These are phyloP conservation scores for Debaryomycetaceae sp. DNA, from an alignment of 1,139 yeast species.

Conservation along the genomic window DNA sequence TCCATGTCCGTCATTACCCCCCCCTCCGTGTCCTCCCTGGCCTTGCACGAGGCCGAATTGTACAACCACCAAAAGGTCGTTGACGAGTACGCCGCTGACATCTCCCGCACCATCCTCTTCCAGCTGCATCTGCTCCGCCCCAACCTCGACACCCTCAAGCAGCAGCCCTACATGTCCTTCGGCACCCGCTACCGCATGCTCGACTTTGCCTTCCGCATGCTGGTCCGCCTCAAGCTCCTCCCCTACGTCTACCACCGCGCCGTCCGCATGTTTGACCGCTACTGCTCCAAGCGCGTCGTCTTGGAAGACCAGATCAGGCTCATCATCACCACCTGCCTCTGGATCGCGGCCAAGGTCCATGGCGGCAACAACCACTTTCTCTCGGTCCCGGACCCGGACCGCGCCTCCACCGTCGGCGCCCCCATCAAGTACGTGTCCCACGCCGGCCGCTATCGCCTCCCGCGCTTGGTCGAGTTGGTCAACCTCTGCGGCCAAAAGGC, in stretches of 20 bases:
- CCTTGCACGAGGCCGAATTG: slow-evolving; percentile 40
- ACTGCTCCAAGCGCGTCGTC: slow-evolving; percentile 54
- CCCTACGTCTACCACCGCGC: slow-evolving; percentile 52
- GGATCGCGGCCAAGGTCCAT: slow-evolving; percentile 54
- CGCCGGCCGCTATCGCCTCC: slow-evolving; percentile 41
- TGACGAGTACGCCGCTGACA: slow-evolving; percentile 43
- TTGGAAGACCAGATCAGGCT: slow-evolving; percentile 52
- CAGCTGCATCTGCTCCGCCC: slow-evolving; percentile 28
- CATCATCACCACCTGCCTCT: slow-evolving; percentile 54
- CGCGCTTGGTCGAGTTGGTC: slow-evolving; percentile 51
- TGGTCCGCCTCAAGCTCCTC: slow-evolving; percentile 47
- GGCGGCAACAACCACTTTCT: slow-evolving; percentile 66
- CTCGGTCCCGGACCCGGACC: slow-evolving; percentile 27
- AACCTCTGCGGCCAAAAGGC: slow-evolving; percentile 50
- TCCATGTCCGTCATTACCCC: not conserved
- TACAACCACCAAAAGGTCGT: slow-evolving; percentile 33
- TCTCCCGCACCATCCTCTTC: slow-evolving; percentile 30
- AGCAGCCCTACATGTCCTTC: slow-evolving; percentile 55
- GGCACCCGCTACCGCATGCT: slow-evolving; percentile 39
- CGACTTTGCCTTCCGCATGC: slow-evolving; percentile 47
- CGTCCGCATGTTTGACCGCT: slow-evolving; percentile 51
- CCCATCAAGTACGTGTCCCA: slow-evolving; percentile 34
- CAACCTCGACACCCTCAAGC: slow-evolving; percentile 42
- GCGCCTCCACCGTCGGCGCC: slow-evolving; percentile 28
- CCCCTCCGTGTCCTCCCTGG: slow-evolving; percentile 5